Evolutionary conservation across 352 stramenopile genomes (phyloP), one percentile per base, ranked within the genome.

Genomic region (Globisporangium iwayamae): DNA sequence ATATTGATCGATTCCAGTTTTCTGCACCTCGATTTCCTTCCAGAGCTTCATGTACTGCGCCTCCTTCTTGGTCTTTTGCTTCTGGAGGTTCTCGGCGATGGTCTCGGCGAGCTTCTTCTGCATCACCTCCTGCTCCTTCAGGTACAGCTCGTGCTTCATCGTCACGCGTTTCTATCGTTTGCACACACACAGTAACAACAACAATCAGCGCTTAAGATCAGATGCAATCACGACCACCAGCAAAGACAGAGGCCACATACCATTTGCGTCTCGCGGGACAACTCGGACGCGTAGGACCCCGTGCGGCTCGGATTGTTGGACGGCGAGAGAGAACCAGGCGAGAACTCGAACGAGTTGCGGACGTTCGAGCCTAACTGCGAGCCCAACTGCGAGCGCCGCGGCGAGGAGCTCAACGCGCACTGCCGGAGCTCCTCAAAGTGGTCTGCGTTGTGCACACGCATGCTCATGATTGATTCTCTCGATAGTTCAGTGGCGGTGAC

Each of bases 81-180:
- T 83, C 53, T 85, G 67, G 0, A 92, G 60, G 39, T 81, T 87
- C 48, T 92, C 83, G 0, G 81, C 77, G 53, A 90, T 87, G n/a
- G 69, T 73, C 32, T 86, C 78, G 0, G 74, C 62, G 9, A 92
- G 62, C 41, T 92, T 87, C 47, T 83, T 81, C 52, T 81, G 70
- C 58, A 85, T 70, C 10, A 68, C 74, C 38, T 90, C 79, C 58
- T 89, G 81, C 59, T 92, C 83, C 48, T 83, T 83, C 61, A 76
- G 67, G 64, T 92, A 87, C 32, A 90, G 58, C 60, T 90, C 83
- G 60, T 92, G 78, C 60, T 92, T 92, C 75, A 90, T 85, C 2
- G 70, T 32, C 60, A 90, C 74, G 13, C 83, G 81, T 81, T 87
- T 88, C 73, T 92, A 55, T 38, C 16, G 32, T 28, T 4, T 28